Conservation (phyloP, 129 eudicot genomes). For the Mikania micrantha region DNA sequence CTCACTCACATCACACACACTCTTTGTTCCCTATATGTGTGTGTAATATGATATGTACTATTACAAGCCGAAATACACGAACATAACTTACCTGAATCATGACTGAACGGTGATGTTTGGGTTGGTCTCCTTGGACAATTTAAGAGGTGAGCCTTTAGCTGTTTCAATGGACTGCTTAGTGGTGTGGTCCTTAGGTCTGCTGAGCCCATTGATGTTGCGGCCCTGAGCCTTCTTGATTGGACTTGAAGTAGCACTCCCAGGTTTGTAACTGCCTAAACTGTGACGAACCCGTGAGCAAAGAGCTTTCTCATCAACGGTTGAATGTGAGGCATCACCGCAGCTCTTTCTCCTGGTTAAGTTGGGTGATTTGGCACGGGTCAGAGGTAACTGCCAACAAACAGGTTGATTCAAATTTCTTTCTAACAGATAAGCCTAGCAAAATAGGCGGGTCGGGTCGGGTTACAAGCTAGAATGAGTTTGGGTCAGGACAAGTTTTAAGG, state of each 20-base stretch:
- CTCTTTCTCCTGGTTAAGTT: constrained; percentile 73
- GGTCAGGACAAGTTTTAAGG: no score
- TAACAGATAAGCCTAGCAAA: no score
- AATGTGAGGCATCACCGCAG: constrained; percentile 55
- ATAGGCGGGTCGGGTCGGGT: no score
- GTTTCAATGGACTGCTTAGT: constrained; percentile 24
- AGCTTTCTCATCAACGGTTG: constrained; percentile 37
- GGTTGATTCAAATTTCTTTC: neutral
- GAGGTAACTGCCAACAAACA: constrained; percentile 22
- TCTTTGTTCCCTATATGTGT: neutral
- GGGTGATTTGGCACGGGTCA: constrained; percentile 89
- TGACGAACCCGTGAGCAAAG: constrained; percentile 44
- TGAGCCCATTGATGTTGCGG: constrained; percentile 2
- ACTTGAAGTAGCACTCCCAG: constrained; percentile 31
- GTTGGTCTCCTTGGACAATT: constrained; percentile 24
- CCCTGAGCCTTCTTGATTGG: constrained; percentile 36
- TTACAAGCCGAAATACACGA: constrained; percentile 5
- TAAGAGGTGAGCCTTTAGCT: constrained; percentile 21
- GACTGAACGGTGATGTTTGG: constrained; percentile 28
- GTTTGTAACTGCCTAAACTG: constrained; percentile 56
- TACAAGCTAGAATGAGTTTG: no score
- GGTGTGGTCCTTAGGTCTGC: constrained; percentile 33
- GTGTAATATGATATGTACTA: constrained; percentile 23
- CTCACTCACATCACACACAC: neutral
- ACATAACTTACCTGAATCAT: constrained; percentile 24